Evolutionary conservation across 805 yeast genomes (phyloP), one percentile per base, ranked within the genome.

Genomic region (Yueomyces sp.): DNA sequence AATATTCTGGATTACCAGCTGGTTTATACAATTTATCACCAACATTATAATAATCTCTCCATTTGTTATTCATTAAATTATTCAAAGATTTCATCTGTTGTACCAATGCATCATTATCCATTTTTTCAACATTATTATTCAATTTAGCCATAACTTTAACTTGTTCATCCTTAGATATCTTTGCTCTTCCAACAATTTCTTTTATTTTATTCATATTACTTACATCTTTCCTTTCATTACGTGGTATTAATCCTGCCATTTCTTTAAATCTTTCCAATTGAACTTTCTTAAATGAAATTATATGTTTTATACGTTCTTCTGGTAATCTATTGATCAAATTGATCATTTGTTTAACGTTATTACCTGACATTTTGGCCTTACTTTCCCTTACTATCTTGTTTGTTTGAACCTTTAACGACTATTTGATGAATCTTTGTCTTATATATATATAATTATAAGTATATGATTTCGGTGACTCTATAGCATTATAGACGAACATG

Each of bases 1-100:
- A 87, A 57, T 87, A 87, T 40, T 70, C 61, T 2, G 94, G 86
- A 61, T 85, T 84, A 2, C 95, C 95, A 54, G 80, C 79, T n/a
- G 96, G 96, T 51, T 62, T 69, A 53, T 76, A 62, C 50, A 87
- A 62, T 56, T 81, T 81, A 39, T 77, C 81, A 44, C 79, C 79
- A 34, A 78, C 71, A 47, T 72, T 67, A 57, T 83, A 84, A 54
- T 76, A 76, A 46, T 73, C 72, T 52, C 68, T 70, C 67, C 79
- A 79, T 54, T 79, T 78, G 56, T 79, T 79, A 44, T 70, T 72
- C 45, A 71, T 70, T 45, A 81, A 60, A 49, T 72, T 74, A 40
- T 77, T 67, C 43, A 81, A 59, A 3, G 88, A 72, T 43, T 66
- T 64, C 47, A 73, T 73, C 58, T 82, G 90, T 44, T 71, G 73